Evolutionary conservation across 2,329 filamentous ascomycete species (phyloP).

Genomic region (Aspergillus sp.): DNA sequence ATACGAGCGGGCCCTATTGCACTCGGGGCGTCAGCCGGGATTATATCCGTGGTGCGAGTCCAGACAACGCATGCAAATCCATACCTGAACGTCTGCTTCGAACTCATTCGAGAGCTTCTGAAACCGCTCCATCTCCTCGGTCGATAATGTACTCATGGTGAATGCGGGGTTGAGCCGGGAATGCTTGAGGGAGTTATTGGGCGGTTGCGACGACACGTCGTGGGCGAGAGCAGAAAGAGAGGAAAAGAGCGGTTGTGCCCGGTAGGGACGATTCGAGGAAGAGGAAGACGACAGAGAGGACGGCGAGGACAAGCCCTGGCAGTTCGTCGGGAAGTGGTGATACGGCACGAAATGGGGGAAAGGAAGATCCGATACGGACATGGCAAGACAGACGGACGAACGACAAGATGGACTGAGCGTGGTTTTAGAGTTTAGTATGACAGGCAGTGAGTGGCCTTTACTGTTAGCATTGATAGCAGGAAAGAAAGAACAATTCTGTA

Average conservation of each 20-base stretch:
- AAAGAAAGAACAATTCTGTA: not conserved
- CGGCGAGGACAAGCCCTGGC: conserved; percentile 13
- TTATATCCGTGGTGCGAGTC: not conserved
- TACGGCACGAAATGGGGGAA: conserved; percentile 20
- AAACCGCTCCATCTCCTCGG: conserved; percentile 52
- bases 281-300: too few relatives aligned
- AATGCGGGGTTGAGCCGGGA: conserved; percentile 3
- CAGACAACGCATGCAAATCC: conserved; percentile 11
- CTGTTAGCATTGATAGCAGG: not conserved
- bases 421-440: conserved; percentile 7
- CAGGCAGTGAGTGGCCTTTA: conserved; percentile 3
- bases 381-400: conserved; percentile 12
- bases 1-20: conserved; percentile 72
- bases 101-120: conserved; percentile 56
- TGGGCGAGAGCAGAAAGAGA: conserved; percentile 15
- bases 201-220: conserved; percentile 17
- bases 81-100: conserved; percentile 50
- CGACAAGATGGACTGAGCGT: not conserved
- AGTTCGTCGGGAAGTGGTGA: conserved; percentile 21
- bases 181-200: conserved; percentile 10
- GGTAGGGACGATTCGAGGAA: too few relatives aligned
- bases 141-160: conserved; percentile 34
- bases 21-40: conserved; percentile 15
- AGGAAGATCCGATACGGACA: conserved; percentile 30
- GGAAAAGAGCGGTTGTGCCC: conserved; percentile 12